phyloP scores from a whole-genome alignment of 805 yeast genomes.

The Jamesozyma rosinii region DNA sequence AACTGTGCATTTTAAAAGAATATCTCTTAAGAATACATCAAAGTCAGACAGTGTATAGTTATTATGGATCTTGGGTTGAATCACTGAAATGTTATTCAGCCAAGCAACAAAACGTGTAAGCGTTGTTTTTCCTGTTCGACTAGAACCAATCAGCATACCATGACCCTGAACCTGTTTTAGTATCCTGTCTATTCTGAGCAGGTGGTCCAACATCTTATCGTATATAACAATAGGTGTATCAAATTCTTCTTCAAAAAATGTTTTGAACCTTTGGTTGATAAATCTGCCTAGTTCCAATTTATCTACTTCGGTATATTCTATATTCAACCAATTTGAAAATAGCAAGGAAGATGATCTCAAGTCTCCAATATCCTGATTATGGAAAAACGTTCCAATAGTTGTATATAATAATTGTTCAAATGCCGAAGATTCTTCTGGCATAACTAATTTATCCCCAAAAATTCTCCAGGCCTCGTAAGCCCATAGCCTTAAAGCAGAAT shows the following conservation, averaged over 20 bases:
- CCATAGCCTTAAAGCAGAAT: slow-evolving; percentile 54
- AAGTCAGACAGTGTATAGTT: slow-evolving; percentile 54
- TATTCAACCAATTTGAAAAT: slow-evolving; percentile 67
- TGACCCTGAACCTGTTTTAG: slow-evolving; percentile 85
- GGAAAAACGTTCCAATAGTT: slow-evolving; percentile 37
- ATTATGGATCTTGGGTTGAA: slow-evolving; percentile 48
- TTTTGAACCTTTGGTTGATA: slow-evolving; percentile 51
- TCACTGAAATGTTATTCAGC: slow-evolving; percentile 67
- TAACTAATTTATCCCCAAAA: slow-evolving; percentile 63
- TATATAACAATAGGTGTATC: slow-evolving; percentile 53
- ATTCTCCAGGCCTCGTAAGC: slow-evolving; percentile 73
- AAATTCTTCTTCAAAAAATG: slow-evolving; percentile 71
- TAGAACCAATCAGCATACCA: slow-evolving; percentile 71
- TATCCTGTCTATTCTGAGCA: slow-evolving; percentile 72
- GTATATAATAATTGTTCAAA: slow-evolving; percentile 34
- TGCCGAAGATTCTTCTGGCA: slow-evolving; percentile 39
- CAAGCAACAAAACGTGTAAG: slow-evolving; percentile 77
- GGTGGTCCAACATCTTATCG: slow-evolving; percentile 64
- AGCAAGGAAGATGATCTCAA: slow-evolving; percentile 46
- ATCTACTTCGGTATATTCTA: slow-evolving; percentile 49
- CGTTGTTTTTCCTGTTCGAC: slow-evolving; percentile 75
- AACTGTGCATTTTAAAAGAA: slow-evolving; percentile 43
- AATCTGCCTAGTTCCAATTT: slow-evolving; percentile 42
- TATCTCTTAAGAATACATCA: slow-evolving; percentile 49
- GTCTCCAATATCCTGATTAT: slow-evolving; percentile 32